Conservation (phyloP, 108 stramenopile genomes). For the Cyclotella cryptica region DNA sequence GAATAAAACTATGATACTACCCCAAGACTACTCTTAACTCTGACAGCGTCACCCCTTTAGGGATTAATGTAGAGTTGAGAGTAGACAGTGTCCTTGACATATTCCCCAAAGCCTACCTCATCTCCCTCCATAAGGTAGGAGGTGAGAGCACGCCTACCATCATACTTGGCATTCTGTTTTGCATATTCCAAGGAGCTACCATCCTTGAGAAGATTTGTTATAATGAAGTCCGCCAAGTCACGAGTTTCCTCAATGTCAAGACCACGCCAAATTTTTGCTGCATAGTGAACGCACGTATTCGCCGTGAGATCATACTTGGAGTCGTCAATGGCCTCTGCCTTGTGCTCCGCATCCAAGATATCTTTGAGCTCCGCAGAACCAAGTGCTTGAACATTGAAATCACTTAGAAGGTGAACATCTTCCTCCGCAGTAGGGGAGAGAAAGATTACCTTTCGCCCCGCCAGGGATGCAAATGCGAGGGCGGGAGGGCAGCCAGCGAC, state of each 20-base stretch:
- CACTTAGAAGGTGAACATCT: neutral
- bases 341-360: slow-evolving; percentile 1
- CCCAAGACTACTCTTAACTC: too few species aligned
- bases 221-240: slow-evolving; percentile 10
- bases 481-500: neutral
- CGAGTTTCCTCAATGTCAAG: slow-evolving; percentile 10
- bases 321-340: slow-evolving; percentile 12
- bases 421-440: neutral
- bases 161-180: neutral
- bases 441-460: neutral
- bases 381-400: neutral
- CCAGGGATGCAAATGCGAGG: slow-evolving; percentile 5
- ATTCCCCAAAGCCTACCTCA: neutral
- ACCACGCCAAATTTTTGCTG: slow-evolving; percentile 1
- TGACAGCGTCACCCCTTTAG: too few species aligned
- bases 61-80: neutral
- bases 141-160: neutral
- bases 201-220: slow-evolving; percentile 16
- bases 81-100: slow-evolving; percentile 6
- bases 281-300: slow-evolving; percentile 10
- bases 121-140: neutral
- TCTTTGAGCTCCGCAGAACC: neutral
- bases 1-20: too few species aligned
- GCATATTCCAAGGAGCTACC: neutral
- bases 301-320: slow-evolving; percentile 1